Conservation (phyloP, 768 basidiomycete species). For the Pholiota conissans region DNA sequence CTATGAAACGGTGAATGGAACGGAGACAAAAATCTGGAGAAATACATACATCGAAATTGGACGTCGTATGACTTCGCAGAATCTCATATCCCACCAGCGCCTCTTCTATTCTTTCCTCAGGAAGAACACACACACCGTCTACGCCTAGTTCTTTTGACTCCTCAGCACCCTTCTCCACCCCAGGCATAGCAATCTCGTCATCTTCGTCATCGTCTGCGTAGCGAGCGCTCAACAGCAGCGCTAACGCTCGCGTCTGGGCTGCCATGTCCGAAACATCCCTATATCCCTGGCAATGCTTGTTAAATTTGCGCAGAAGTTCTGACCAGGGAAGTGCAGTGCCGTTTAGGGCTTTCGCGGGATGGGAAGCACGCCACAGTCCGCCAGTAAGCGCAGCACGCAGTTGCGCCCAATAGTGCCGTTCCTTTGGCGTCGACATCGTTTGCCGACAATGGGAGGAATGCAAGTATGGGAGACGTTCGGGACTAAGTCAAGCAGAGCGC, state of each 20-base stretch:
- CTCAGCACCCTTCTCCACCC: constrained; percentile 25
- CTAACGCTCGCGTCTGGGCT: constrained; percentile 63
- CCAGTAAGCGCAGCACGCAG: constrained; percentile 69
- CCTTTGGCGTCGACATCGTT: constrained; percentile 46
- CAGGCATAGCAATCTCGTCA: constrained; percentile 22
- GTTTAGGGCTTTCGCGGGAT: constrained; percentile 61
- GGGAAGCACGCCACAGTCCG: constrained; percentile 66
- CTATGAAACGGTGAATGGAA: constrained; percentile 35
- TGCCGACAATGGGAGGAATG: too few relatives aligned
- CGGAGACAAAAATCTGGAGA: neutral
- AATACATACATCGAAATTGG: constrained; percentile 58
- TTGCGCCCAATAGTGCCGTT: constrained; percentile 77
- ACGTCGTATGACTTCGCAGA: constrained; percentile 48
- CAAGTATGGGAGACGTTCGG: too few relatives aligned
- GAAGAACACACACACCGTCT: constrained; percentile 59
- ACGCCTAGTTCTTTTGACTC: constrained; percentile 34
- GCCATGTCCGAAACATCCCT: constrained; percentile 65
- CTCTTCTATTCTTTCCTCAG: constrained; percentile 58
- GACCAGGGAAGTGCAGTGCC: constrained; percentile 65
- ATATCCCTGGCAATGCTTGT: constrained; percentile 74
- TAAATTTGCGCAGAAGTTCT: constrained; percentile 82
- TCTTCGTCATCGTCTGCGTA: constrained; percentile 59
- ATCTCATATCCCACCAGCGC: constrained; percentile 52
- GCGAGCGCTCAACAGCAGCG: constrained; percentile 51
- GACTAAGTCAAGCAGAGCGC: too few relatives aligned